Percentiles rank a stretch among this genome's conserved stretches.
Conservation (phyloP, 768 basidiomycete species). For the Royoungia palumana region DNA sequence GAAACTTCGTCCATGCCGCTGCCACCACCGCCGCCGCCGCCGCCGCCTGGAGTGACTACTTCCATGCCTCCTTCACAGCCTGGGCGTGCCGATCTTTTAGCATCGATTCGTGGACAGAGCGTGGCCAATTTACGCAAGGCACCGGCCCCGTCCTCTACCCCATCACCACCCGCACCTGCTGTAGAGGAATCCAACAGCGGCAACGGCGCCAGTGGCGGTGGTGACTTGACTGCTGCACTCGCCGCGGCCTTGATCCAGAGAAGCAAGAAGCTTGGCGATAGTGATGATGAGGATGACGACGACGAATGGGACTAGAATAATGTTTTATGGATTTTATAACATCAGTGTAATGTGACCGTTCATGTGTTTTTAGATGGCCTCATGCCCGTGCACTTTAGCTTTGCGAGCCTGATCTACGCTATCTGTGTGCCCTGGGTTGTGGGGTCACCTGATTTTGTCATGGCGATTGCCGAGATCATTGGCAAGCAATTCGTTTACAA, state of each 20-base stretch:
- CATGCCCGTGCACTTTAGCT: background rate
- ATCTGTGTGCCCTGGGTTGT: slow-evolving; percentile 13
- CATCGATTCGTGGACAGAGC: slow-evolving; percentile 80
- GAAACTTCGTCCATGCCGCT: no score
- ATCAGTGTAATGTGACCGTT: slow-evolving; percentile 5
- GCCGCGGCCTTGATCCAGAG: slow-evolving; percentile 79
- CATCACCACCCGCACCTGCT: slow-evolving; percentile 32
- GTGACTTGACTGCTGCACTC: slow-evolving; percentile 77
- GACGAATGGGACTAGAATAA: slow-evolving; percentile 52
- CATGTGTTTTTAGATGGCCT: background rate
- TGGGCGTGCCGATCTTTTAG: slow-evolving; percentile 65
- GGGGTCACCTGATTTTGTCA: slow-evolving; percentile 23
- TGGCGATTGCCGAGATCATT: slow-evolving; percentile 37
- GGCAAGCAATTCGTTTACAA: slow-evolving; percentile 4
- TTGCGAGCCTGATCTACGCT: background rate
- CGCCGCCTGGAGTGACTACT: slow-evolving; percentile 31
- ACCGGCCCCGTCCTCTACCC: slow-evolving; percentile 26
- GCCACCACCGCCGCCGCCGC: slow-evolving; percentile 38
- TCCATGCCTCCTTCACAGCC: slow-evolving; percentile 47
- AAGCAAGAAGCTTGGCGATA: slow-evolving; percentile 86
- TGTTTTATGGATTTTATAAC: slow-evolving; percentile 6
- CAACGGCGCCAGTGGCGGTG: slow-evolving; percentile 41
- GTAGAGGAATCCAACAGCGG: slow-evolving; percentile 32
- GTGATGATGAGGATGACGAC: slow-evolving; percentile 75
- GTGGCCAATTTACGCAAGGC: slow-evolving; percentile 67